A percentile compares a stretch with the other conserved stretches of the same genome.
Conservation (phyloP, 1,139 yeast genomes). For the Taphrina deformans region DNA sequence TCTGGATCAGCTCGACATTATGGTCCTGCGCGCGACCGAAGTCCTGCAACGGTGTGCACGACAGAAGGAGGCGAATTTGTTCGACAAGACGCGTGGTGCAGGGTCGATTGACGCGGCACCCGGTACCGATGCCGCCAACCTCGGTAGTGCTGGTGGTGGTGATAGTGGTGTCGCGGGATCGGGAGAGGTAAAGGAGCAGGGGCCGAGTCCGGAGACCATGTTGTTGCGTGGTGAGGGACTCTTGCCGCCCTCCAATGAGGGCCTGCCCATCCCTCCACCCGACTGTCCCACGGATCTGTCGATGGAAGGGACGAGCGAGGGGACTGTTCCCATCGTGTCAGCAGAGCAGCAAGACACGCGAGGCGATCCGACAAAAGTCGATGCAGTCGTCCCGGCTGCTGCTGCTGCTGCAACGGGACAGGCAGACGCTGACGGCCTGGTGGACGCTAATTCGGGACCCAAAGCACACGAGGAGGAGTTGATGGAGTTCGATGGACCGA, state of each 20-base stretch:
- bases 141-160: not conserved
- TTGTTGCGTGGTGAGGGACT: slow-evolving; percentile 6
- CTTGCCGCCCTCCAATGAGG: not conserved
- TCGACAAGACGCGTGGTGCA: not conserved
- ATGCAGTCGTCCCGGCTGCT: not conserved
- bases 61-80: not conserved
- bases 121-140: not conserved
- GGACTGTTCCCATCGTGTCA: not conserved
- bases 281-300: not conserved
- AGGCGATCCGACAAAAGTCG: not conserved
- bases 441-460: not conserved
- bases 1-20: slow-evolving; percentile 29
- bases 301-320: not conserved
- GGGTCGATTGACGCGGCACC: not conserved
- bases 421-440: not conserved
- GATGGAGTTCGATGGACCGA: slow-evolving; percentile 18
- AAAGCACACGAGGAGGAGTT: not conserved
- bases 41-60: slow-evolving; percentile 13
- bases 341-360: not conserved
- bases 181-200: not conserved
- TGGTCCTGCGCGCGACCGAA: slow-evolving; percentile 14
- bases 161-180: not conserved
- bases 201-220: slow-evolving; percentile 18
- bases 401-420: not conserved
- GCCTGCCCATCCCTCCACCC: not conserved